Evolutionary conservation across 1,139 yeast genomes (phyloP), one percentile per base, ranked within the genome.

Genomic region (Geotrichum armillariae): DNA sequence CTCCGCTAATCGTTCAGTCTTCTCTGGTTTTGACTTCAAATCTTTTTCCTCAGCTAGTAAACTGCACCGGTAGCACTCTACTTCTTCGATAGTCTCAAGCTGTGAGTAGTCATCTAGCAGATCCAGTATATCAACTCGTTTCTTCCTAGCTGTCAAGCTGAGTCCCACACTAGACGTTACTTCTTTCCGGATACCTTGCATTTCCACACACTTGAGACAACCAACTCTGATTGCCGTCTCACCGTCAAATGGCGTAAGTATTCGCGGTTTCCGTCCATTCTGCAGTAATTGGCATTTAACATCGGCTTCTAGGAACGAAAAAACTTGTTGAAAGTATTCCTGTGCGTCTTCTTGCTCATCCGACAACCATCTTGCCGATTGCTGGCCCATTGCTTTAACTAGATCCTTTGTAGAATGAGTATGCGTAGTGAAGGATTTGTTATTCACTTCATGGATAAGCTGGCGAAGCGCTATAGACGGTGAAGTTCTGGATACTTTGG

Each of bases 341-440:
- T 90, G 96, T 0, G 96, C 96, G 68, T 89, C 97, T 66, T 89
- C 96, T 68, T 89, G 97, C 60, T 86, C 89, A 62, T 87, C 87
- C 1, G 95, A 91, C 41, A 82, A 69, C 61, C 89, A 82, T 56
- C 88, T 77, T 63, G 83, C 82, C 6, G 95, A 93, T 0, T 91
- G 85, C 62, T 85, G 85, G 2, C 88, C 83, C 85, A 89, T 82
- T 16, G 82, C 79, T 61, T 78, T 80, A 54, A 87, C 69, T 46
- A 89, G 71, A 17, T 75, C 75, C 53, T 75, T 77, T 0, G 96
- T 85, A 56, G 82, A 81, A 60, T 85, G 87, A 51, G 86, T 63
- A 55, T 62, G 68, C 45, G 52, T 52, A 2, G 9, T n/a, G 8
- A 37, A 18, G 4, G 38, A 18, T 31, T 73, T 73, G 27, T 59